Percentiles rank a stretch among this genome's conserved stretches.
Evolutionary conservation across 306 rosid species (phyloP).

Genomic region (Oemleria cerasiformis): DNA sequence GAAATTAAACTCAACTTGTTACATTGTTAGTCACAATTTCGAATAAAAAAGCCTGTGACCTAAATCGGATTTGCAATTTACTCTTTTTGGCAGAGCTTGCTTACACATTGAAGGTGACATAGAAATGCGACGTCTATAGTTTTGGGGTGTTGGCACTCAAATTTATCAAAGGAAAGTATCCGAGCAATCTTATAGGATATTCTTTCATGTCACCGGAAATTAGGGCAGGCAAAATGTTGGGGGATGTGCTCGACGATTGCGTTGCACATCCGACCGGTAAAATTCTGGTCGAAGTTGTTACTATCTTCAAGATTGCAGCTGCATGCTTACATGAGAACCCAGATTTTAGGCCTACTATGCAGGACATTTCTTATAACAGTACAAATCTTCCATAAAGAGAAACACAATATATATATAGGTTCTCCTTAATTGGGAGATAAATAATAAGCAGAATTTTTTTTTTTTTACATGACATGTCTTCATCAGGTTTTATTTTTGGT

Average conservation of each 20-base stretch:
- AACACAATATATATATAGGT: too few species aligned
- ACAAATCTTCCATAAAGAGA: background rate
- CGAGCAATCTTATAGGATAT: constrained; percentile 20
- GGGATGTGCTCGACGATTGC: constrained; percentile 33
- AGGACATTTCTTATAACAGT: constrained; percentile 23
- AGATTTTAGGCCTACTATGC: constrained; percentile 31
- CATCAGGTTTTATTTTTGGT: background rate
- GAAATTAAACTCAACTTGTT: too few species aligned
- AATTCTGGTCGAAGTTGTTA: constrained; percentile 14
- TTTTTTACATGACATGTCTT: too few species aligned
- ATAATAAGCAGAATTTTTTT: too few species aligned
- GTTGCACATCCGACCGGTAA: constrained; percentile 23
- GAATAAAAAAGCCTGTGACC: background rate
- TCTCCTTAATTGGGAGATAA: too few species aligned
- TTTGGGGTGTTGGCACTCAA: constrained; percentile 38
- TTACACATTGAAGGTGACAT: constrained; percentile 35
- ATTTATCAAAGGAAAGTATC: constrained; percentile 31
- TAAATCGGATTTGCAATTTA: background rate
- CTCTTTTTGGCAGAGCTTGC: constrained; percentile 36
- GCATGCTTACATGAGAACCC: constrained; percentile 34
- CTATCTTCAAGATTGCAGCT: constrained; percentile 24
- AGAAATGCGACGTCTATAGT: constrained; percentile 42
- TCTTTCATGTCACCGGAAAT: constrained; percentile 11
- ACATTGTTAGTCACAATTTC: background rate
- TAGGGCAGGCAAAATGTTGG: constrained; percentile 6